Percentiles rank a stretch among this genome's conserved stretches.
phyloP scores from a whole-genome alignment of 192 early-diverging fungal species.

The Rhizophagus prolifer region DNA sequence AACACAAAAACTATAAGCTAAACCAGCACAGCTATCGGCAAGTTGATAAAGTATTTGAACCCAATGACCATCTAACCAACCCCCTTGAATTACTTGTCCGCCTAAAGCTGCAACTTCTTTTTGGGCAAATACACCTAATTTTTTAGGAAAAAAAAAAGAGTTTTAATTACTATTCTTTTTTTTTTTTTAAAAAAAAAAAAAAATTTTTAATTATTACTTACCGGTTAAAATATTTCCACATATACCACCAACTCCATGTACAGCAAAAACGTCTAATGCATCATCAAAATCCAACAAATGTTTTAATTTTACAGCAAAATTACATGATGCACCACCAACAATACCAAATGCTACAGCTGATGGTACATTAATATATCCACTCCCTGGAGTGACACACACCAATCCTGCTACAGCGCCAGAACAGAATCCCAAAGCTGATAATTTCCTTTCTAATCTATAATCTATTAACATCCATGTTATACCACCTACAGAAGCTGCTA shows the following conservation, averaged over 20 bases:
- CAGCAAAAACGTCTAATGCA: conserved; percentile 88
- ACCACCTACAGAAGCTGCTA: conserved; percentile 79
- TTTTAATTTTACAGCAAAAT: conserved; percentile 82
- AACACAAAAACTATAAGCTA: conserved; percentile 71
- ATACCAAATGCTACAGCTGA: conserved; percentile 82
- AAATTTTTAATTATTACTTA: background rate
- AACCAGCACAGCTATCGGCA: conserved; percentile 68
- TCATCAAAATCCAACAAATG: conserved; percentile 85
- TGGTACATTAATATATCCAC: conserved; percentile 83
- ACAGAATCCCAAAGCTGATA: conserved; percentile 91
- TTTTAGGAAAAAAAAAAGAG: no score
- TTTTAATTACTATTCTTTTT: no score
- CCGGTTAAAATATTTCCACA: conserved; percentile 89
- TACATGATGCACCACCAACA: conserved; percentile 71
- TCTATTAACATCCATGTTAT: conserved; percentile 84
- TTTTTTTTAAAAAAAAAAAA: background rate
- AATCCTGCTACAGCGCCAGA: conserved; percentile 91
- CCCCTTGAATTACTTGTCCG: conserved; percentile 50
- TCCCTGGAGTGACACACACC: conserved; percentile 90
- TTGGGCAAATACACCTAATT: conserved; percentile 71
- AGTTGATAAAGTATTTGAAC: conserved; percentile 82
- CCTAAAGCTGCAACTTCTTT: conserved; percentile 71
- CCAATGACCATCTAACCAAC: conserved; percentile 52
- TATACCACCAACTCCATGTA: conserved; percentile 84
- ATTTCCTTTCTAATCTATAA: conserved; percentile 74